Percentiles rank a stretch among this genome's conserved stretches.
phyloP scores from a whole-genome alignment of 257 asterid species.

The Gentiana macrophylla region DNA sequence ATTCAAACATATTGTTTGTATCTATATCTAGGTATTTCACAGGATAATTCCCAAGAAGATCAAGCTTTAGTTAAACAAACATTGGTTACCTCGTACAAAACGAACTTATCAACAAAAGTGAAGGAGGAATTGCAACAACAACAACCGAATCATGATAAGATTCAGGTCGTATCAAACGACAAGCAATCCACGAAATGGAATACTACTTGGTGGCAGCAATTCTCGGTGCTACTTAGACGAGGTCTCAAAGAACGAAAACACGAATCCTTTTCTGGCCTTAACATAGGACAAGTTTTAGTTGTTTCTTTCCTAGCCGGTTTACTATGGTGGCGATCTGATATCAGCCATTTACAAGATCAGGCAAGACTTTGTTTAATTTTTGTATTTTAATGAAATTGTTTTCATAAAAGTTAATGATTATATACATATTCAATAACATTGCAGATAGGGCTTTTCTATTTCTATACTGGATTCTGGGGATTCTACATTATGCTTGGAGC shows the following conservation, averaged over 20 bases:
- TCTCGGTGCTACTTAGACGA: slow-evolving; percentile 45
- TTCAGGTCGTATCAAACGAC: background rate
- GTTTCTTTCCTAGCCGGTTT: slow-evolving; percentile 47
- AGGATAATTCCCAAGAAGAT: slow-evolving; percentile 34
- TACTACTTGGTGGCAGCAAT: slow-evolving; percentile 66
- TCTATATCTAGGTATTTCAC: slow-evolving; percentile 35
- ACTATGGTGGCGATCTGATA: slow-evolving; percentile 71
- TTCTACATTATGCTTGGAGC: slow-evolving; percentile 70
- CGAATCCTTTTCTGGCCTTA: slow-evolving; percentile 51
- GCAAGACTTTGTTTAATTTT: slow-evolving; percentile 13
- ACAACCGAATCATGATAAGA: slow-evolving; percentile 1
- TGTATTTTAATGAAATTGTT: background rate
- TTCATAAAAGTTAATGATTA: background rate
- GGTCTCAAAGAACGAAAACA: slow-evolving; percentile 71
- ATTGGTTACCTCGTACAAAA: slow-evolving; percentile 32
- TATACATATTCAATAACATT: background rate
- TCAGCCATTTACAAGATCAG: slow-evolving; percentile 63
- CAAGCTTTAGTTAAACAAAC: slow-evolving; percentile 35
- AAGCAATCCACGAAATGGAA: slow-evolving; percentile 38
- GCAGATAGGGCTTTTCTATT: slow-evolving; percentile 66
- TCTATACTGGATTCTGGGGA: slow-evolving; percentile 63
- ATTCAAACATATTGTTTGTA: background rate
- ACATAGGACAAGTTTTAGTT: slow-evolving; percentile 37
- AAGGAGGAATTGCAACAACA: slow-evolving; percentile 23
- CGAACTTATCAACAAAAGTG: slow-evolving; percentile 25